Percentiles rank a stretch among this genome's conserved stretches.
These are phyloP conservation scores for Fusarium humuli DNA, from an alignment of 2,329 filamentous ascomycete genomes.

Conservation along the genomic window DNA sequence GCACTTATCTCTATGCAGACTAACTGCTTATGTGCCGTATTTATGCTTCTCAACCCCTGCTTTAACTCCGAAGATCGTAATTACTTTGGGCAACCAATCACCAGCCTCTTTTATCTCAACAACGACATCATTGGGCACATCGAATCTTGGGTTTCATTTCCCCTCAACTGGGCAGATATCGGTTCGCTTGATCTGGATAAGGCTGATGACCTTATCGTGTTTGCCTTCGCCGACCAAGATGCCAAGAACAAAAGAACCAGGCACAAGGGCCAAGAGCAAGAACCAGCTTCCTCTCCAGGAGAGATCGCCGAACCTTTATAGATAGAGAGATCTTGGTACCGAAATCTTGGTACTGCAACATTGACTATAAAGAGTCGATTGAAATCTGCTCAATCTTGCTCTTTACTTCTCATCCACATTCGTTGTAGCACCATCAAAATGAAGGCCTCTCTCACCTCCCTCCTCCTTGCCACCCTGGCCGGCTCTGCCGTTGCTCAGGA, in stretches of 20 bases:
- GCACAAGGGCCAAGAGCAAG: slow-evolving; percentile 12
- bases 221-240: neutral
- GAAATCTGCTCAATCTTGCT: neutral
- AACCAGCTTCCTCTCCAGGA: slow-evolving; percentile 12
- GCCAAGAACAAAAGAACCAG: slow-evolving; percentile 20
- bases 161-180: neutral
- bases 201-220: neutral
- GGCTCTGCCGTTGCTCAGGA: slow-evolving; percentile 16
- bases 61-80: neutral
- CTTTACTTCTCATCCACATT: neutral
- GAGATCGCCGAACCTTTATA: neutral
- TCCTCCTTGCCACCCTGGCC: slow-evolving; percentile 14
- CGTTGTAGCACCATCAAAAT: neutral
- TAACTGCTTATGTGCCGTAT: neutral
- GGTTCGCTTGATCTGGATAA: neutral
- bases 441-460: slow-evolving; percentile 12
- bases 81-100: neutral
- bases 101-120: neutral
- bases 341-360: no score
- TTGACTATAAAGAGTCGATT: neutral
- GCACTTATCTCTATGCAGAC: neutral
- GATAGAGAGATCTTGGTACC: neutral
- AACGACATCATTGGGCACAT: neutral
- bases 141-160: neutral
- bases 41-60: neutral